These are phyloP conservation scores for Suhomyces kunorum DNA, from an alignment of 1,139 yeast genomes.

Conservation along the genomic window DNA sequence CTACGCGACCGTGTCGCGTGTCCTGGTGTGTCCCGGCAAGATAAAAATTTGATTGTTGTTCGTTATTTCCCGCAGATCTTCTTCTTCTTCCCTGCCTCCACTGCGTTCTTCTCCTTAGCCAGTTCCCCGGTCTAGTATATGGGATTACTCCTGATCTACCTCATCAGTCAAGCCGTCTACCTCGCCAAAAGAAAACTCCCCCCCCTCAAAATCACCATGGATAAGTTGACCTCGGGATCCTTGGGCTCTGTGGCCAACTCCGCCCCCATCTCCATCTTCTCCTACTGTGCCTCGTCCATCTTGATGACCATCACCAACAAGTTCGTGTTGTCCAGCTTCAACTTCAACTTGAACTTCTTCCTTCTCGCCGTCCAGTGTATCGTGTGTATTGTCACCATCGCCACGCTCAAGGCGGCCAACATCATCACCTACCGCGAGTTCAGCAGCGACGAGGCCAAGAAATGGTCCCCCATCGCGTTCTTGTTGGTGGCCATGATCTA, in stretches of 20 bases:
- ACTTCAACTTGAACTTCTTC: constrained; percentile 88
- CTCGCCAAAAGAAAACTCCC: constrained; percentile 27
- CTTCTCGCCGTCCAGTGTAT: constrained; percentile 78
- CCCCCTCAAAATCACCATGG: constrained; percentile 28
- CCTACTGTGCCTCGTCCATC: constrained; percentile 90
- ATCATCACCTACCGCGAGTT: constrained; percentile 84
- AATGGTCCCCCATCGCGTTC: constrained; percentile 92
- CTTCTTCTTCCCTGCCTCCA: no score
- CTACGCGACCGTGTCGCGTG: constrained; percentile 4
- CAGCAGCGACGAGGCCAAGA: constrained; percentile 85
- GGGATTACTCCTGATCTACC: constrained; percentile 47
- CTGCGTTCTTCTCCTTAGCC: neutral
- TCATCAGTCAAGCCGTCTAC: constrained; percentile 40
- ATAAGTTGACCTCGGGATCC: constrained; percentile 31
- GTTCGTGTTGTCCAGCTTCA: constrained; percentile 79
- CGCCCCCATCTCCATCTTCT: constrained; percentile 80
- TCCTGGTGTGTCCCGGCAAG: constrained; percentile 4
- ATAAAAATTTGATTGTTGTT: constrained; percentile 13
- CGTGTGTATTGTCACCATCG: constrained; percentile 78
- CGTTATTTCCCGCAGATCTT: constrained; percentile 4
- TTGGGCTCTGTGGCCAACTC: constrained; percentile 61
- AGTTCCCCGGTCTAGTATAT: constrained; percentile 25
- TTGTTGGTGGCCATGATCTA: constrained; percentile 91
- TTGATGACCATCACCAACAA: constrained; percentile 98
- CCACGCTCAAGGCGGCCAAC: constrained; percentile 67